phyloP scores from a whole-genome alignment of 805 yeast genomes.

The Ogataea haglerorum region DNA sequence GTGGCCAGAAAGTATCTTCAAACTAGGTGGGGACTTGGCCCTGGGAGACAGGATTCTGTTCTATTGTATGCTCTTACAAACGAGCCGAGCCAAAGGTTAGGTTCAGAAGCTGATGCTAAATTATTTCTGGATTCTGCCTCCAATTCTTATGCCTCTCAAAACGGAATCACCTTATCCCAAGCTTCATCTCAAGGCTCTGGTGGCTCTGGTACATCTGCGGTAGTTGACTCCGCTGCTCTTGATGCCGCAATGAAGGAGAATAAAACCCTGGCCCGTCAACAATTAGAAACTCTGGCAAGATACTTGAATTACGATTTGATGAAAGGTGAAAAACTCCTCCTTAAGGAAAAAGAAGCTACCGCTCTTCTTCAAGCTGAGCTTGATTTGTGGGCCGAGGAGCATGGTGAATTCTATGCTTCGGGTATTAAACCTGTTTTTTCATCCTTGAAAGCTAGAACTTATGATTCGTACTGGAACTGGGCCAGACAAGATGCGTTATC shows the following conservation, averaged over 20 bases:
- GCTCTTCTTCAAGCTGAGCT: conserved; percentile 81
- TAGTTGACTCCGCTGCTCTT: conserved; percentile 92
- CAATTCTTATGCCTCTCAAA: conserved; percentile 77
- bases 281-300: conserved; percentile 88
- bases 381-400: conserved; percentile 85
- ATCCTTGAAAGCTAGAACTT: conserved; percentile 87
- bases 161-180: conserved; percentile 73
- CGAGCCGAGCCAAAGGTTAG: conserved; percentile 90
- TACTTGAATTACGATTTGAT: conserved; percentile 91
- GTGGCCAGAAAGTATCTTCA: conserved; percentile 89
- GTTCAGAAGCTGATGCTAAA: conserved; percentile 85
- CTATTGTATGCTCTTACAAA: conserved; percentile 77
- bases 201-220: conserved; percentile 76
- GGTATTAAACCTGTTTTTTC: conserved; percentile 92
- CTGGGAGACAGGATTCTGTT: conserved; percentile 93
- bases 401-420: conserved; percentile 89
- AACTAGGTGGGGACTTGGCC: conserved; percentile 86
- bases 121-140: conserved; percentile 79
- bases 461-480: conserved; percentile 99
- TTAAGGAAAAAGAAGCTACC: conserved; percentile 83
- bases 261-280: conserved; percentile 69
- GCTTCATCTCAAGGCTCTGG: conserved; percentile 53
- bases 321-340: conserved; percentile 81
- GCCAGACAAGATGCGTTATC: conserved; percentile 95
- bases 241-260: conserved; percentile 75